Evolutionary conservation across 2,329 filamentous ascomycete genomes (phyloP).

Genomic region (Endoconidiophora laricicola): DNA sequence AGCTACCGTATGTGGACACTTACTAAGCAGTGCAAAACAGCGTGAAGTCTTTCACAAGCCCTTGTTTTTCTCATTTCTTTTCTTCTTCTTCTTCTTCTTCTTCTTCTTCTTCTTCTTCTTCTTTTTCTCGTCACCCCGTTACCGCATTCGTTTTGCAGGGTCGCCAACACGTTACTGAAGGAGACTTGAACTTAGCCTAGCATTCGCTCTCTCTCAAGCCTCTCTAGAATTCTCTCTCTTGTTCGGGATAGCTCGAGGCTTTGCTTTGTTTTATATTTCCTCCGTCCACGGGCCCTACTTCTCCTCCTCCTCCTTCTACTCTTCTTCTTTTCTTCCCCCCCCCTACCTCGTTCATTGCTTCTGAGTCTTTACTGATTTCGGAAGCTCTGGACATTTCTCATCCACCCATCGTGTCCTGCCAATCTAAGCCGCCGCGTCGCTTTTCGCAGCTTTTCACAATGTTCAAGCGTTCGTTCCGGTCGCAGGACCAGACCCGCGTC

Average conservation of each 20-base stretch:
- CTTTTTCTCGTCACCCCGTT: neutral
- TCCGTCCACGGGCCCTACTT: neutral
- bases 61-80: neutral
- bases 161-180: no score
- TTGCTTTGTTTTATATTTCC: neutral
- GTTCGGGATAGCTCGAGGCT: neutral
- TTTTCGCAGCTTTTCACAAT: conserved; percentile 30
- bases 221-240: neutral
- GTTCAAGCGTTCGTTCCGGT: conserved; percentile 85
- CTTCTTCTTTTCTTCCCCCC: neutral
- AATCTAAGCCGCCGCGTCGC: no score
- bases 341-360: conserved; percentile 1
- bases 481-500: conserved; percentile 49
- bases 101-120: neutral
- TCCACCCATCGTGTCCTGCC: neutral
- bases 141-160: neutral
- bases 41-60: neutral
- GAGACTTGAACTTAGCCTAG: no score
- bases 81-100: neutral
- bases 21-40: no score
- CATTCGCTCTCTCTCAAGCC: neutral
- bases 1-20: neutral
- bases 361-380: conserved; percentile 3
- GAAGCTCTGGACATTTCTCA: neutral
- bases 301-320: neutral